phyloP scores from a whole-genome alignment of 768 basidiomycete species.

The Kwoniella pini region DNA sequence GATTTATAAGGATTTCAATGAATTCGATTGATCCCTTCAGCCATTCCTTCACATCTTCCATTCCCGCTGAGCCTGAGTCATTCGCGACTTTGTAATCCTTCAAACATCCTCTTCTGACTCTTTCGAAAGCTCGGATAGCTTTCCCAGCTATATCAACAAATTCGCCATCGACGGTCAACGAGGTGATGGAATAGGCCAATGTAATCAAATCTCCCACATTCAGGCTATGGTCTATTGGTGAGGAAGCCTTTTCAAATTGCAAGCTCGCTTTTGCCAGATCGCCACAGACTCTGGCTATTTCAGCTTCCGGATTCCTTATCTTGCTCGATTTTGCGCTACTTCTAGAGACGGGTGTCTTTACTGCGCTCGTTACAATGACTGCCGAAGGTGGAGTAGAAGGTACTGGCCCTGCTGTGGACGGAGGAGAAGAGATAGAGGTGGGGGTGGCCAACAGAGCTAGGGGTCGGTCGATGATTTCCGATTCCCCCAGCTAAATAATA shows the following conservation, averaged over 20 bases:
- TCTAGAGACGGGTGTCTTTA: background rate
- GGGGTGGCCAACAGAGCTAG: conserved; percentile 20
- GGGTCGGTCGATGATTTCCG: conserved; percentile 33
- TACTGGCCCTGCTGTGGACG: background rate
- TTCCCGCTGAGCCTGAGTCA: background rate
- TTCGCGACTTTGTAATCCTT: background rate
- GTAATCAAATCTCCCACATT: background rate
- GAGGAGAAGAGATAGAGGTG: conserved; percentile 1
- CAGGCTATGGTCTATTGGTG: background rate
- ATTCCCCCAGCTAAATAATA: conserved; percentile 24
- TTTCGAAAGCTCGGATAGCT: conserved; percentile 30
- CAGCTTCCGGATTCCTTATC: conserved; percentile 23
- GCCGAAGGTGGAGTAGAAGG: conserved; percentile 11
- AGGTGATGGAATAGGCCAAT: conserved; percentile 15
- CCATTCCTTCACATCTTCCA: background rate
- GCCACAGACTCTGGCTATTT: conserved; percentile 22
- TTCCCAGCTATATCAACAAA: conserved; percentile 23
- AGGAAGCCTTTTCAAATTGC: conserved; percentile 15
- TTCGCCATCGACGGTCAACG: conserved; percentile 8
- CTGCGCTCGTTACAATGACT: background rate
- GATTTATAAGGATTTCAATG: conserved; percentile 13
- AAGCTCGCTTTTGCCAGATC: conserved; percentile 27
- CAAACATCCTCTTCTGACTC: conserved; percentile 29
- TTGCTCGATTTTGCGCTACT: background rate
- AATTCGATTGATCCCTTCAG: conserved; percentile 10